phyloP scores from a whole-genome alignment of 441 rosid species.

The Breynia disticha region DNA sequence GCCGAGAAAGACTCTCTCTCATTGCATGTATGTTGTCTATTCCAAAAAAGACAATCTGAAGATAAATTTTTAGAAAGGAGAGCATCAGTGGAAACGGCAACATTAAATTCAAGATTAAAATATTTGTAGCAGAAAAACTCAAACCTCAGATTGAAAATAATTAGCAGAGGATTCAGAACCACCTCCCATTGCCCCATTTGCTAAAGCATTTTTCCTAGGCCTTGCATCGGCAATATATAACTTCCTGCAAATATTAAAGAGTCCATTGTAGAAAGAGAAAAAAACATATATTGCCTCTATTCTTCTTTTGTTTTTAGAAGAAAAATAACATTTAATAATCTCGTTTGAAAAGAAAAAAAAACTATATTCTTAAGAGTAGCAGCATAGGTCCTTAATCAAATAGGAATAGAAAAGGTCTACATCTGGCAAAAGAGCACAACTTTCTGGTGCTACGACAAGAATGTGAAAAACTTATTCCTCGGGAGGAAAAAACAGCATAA shows the following conservation, averaged over 20 bases:
- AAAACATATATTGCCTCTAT: not conserved
- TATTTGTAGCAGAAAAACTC: slow-evolving; percentile 19
- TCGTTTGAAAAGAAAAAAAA: too few relatives aligned
- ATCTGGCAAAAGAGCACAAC: too few relatives aligned
- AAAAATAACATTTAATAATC: too few relatives aligned
- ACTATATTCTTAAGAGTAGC: too few relatives aligned
- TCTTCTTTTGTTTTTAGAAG: too few relatives aligned
- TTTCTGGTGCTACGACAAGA: too few relatives aligned
- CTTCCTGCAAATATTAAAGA: slow-evolving; percentile 44
- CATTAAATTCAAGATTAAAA: slow-evolving; percentile 21
- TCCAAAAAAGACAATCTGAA: slow-evolving; percentile 90
- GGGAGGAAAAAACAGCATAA: too few relatives aligned
- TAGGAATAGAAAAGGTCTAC: too few relatives aligned
- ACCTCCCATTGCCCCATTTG: slow-evolving; percentile 99
- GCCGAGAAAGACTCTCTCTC: slow-evolving; percentile 97
- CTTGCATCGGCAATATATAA: slow-evolving; percentile 97
- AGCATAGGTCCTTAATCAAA: too few relatives aligned
- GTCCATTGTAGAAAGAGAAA: slow-evolving; percentile 1
- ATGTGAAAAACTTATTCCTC: too few relatives aligned
- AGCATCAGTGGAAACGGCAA: not conserved
- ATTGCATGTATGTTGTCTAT: slow-evolving; percentile 99
- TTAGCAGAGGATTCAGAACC: slow-evolving; percentile 97
- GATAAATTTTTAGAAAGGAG: not conserved
- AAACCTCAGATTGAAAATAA: slow-evolving; percentile 82
- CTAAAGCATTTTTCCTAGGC: slow-evolving; percentile 96